These are phyloP conservation scores for Musa troglodytarum DNA, from an alignment of 176 grass and related monocot genomes.

Conservation along the genomic window DNA sequence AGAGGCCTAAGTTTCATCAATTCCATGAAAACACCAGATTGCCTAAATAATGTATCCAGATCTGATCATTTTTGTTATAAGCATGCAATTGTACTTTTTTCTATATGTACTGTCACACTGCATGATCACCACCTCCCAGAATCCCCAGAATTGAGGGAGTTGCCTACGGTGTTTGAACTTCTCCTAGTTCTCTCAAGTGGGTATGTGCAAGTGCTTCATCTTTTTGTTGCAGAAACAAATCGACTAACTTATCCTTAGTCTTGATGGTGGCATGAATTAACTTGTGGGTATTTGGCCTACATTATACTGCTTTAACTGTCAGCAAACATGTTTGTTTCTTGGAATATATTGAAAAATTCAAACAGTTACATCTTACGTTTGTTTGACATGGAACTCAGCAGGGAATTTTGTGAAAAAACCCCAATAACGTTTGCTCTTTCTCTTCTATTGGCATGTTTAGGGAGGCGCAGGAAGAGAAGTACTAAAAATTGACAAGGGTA, in stretches of 20 bases:
- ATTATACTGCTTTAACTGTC: background rate
- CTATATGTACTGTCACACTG: background rate
- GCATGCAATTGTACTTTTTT: background rate
- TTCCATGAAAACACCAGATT: background rate
- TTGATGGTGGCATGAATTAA: background rate
- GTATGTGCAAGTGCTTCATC: no score
- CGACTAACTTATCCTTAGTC: no score
- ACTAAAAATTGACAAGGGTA: background rate
- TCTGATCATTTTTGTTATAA: background rate
- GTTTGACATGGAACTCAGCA: background rate
- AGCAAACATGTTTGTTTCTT: background rate
- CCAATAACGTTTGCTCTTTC: no score
- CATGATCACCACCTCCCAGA: background rate
- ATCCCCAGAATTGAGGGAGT: no score
- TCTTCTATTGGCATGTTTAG: background rate
- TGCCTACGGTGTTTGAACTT: no score
- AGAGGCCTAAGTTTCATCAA: no score
- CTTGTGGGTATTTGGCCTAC: background rate
- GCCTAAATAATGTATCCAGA: background rate
- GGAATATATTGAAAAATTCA: background rate
- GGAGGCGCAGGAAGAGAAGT: constrained; percentile 1
- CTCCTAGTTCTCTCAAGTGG: no score
- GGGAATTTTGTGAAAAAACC: background rate
- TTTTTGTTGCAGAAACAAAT: no score
- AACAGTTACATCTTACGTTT: background rate